Evolutionary conservation across 2,329 filamentous ascomycete genomes (phyloP).

Genomic region (Sporothrix protearum): DNA sequence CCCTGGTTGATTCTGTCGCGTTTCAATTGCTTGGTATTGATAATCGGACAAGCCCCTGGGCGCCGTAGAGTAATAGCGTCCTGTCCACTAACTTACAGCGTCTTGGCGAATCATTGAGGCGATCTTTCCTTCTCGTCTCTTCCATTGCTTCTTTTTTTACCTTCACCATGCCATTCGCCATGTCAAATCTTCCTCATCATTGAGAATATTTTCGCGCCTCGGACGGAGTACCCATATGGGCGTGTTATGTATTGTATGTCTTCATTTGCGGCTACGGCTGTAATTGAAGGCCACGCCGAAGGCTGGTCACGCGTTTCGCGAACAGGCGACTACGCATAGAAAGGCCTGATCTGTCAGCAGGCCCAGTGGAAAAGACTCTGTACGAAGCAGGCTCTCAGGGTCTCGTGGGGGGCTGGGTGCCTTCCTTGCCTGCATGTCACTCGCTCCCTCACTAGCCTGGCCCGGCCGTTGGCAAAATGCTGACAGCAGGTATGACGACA

Average conservation of each 20-base stretch:
- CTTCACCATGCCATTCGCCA: not conserved
- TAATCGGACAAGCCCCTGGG: not conserved
- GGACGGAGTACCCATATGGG: not conserved
- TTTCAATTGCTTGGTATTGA: slow-evolving; percentile 12
- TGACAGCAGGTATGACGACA: slow-evolving; percentile 24
- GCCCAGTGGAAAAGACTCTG: not conserved
- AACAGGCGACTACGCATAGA: not conserved
- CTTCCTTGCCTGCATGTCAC: not conserved
- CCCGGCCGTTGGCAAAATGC: slow-evolving; percentile 20
- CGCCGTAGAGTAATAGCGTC: not conserved
- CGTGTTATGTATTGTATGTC: not conserved
- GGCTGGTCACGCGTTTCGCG: not conserved
- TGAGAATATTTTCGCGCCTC: not conserved
- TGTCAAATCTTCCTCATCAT: not conserved
- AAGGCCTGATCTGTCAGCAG: slow-evolving; percentile 4
- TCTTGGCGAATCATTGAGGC: not conserved
- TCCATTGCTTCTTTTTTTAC: not conserved
- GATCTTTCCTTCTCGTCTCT: not conserved
- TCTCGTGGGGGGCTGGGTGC: slow-evolving; percentile 4
- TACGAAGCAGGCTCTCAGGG: not conserved
- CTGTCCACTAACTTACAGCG: not conserved
- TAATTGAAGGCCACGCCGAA: not conserved
- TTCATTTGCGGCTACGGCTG: not conserved
- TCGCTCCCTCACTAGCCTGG: slow-evolving; percentile 10
- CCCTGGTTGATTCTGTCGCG: slow-evolving; percentile 8